Evolutionary conservation across 495 filamentous ascomycete species (phyloP), one percentile per base, ranked within the genome.

Genomic region (Talaromyces nanjingensis): DNA sequence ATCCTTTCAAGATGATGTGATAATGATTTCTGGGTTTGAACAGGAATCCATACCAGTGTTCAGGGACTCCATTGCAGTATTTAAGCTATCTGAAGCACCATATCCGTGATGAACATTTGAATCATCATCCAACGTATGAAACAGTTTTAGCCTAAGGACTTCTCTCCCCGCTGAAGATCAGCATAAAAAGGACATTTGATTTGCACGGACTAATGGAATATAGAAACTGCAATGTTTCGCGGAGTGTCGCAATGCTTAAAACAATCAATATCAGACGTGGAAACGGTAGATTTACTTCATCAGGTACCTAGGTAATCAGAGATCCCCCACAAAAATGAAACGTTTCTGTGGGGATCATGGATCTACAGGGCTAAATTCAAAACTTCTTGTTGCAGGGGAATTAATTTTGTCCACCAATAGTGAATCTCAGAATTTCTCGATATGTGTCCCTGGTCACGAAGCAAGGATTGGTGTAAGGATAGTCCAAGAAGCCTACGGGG

Each of bases 231-330:
- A 3, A 57, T 57, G 6, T 29, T 57, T 33, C 25, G 54, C 54
- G 54, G 54, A 57, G 29, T 57, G 29, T 57, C 54, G 29, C 54
- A 57, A 18, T 53, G n/a, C 49, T 53, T 53, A 5, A 53, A n/a
- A 42, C 39, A 4, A 16, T 42, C 39, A 42, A 42, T 42, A 42
- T 42, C 39, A n/a, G 39, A n/a, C 39, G 39, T 42, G 39, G 12
- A 42, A 42, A 42, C 16, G 39, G 39, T 16, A 42, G 39, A 42
- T 42, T 42, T 42, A 16, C 39, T 42, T 42, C 39, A 3, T 42
- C 14, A 42, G 14, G 16, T 29, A 29, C n/a, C n/a, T n/a, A n/a
- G n/a, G n/a, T n/a, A 29, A 4, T 6, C 3, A 6, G 27, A 29
- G 14, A 42, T 42, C 39, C 39, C 39, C 39, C 39, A 42, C 39